Evolutionary conservation across 441 rosid species (phyloP), one percentile per base, ranked within the genome.

Genomic region (Erodium chrysanthum): DNA sequence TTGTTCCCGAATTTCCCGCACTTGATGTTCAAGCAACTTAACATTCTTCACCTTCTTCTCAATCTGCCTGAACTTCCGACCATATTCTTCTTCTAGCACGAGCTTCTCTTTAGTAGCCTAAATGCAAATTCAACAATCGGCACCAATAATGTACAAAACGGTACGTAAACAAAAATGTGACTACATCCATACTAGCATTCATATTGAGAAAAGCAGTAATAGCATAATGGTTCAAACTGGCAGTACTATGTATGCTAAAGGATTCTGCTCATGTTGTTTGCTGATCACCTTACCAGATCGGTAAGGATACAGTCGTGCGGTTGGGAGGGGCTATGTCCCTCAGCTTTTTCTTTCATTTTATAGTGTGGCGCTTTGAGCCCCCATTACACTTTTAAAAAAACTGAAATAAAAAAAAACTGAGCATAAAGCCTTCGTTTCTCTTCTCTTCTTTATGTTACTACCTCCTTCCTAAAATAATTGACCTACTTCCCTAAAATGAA

Each of bases 71-170:
- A 70, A 71, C 65, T 67, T 77, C 22, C 90, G 85, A 31, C 66
- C 77, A 75, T 79, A 74, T 71, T 87, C 88, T 68, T 81, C 85
- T 68, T 78, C 80, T 68, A 87, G 78, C 77, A 88, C 88, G 74
- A 79, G 70, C 70, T 86, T 86, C 76, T 78, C 82, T 67, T 83
- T 83, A 66, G 80, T 85, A 50, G 97, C 98, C 99, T 95, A 74
- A 52, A 71, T 50, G 64, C 68, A 50, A 25, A 72, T 61, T 70
- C 71, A 69, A 69, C 58, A 75, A 29, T 21, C 66, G 68, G 44
- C 25, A 59, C 67, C 5, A 31, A 66, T 23, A 59, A 9, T 63
- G 60, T 35, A 18, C 1, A n/a, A 37, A 33, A 61, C 29, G 48
- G 66, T 35, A 64, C 52, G 27, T 48, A 15, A 63, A 10, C 37